Evolutionary conservation across 2,329 filamentous ascomycete genomes (phyloP), one percentile per base, ranked within the genome.

Genomic region (Nemania abortiva): DNA sequence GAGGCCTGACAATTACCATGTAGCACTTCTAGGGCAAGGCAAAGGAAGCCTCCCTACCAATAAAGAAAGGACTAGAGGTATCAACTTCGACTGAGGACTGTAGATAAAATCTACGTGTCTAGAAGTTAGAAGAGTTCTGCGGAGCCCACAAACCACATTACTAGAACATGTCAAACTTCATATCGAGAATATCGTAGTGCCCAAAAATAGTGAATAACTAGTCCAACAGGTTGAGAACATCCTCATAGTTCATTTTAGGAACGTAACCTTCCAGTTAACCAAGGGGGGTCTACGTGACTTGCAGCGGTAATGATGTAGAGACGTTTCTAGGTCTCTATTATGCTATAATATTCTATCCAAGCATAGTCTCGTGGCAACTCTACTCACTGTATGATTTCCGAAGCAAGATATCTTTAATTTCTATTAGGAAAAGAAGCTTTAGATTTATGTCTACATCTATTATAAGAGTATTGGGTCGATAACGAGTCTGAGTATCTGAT

Each of bases 321-420:
- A 82, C 94, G 13, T 93, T 93, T 72, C 92, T 92, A 0, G 88
- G 90, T 1, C 92, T 93, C 77, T 88, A 90, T 72, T 94, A 94
- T 76, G 91, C 90, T 3, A 84, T 84, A 57, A 27, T 2, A 27
- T 27, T 27, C 24, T 27, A 27, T 27, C 2, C 2, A 27, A 27
- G 24, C 24, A 27, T 27, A 5, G 24, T 27, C 24, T 27, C 5
- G 24, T 27, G 24, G 24, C 34, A 81, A 0, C 75, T 79, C 11
- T 81, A 84, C 55, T 79, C 81, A 2, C 77, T 83, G 1, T 77
- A 79, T 53, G 77, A 77, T 24, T 67, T 73, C 3, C 77, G 83
- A 55, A 89, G 89, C 80, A 90, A 90, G 76, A 85, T 88, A 0
- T 1, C 93, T 93, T 73, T 86, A 86, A 27, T 2, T 27, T 27